Conservation (phyloP, 2,329 filamentous ascomycete species). For the Ascomycota sp. region DNA sequence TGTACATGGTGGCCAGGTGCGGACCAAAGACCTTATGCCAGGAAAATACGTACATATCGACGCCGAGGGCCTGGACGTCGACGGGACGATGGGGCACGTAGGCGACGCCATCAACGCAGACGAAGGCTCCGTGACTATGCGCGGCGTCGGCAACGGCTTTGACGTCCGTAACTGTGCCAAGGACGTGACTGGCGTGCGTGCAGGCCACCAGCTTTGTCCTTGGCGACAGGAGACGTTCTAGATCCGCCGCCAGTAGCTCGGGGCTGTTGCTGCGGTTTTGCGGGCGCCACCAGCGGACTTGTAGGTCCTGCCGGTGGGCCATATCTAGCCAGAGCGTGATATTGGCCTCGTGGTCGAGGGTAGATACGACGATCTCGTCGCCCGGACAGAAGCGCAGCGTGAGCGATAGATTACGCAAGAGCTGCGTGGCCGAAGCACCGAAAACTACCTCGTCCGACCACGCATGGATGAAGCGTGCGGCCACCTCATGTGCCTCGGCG, state of each 20-base stretch:
- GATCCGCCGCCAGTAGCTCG: slow-evolving; percentile 32
- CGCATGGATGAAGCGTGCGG: slow-evolving; percentile 52
- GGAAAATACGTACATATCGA: slow-evolving; percentile 59
- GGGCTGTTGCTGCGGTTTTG: slow-evolving; percentile 28
- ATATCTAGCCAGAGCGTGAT: slow-evolving; percentile 54
- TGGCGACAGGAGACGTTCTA: slow-evolving; percentile 36
- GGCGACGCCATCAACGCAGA: slow-evolving; percentile 58
- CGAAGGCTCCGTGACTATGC: slow-evolving; percentile 28
- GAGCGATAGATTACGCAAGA: slow-evolving; percentile 49
- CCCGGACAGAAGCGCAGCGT: slow-evolving; percentile 30
- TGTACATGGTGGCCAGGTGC: slow-evolving; percentile 53
- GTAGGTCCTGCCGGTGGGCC: slow-evolving; percentile 36
- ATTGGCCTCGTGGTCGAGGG: slow-evolving; percentile 61
- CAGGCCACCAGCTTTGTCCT: slow-evolving; percentile 52
- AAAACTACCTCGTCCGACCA: slow-evolving; percentile 46
- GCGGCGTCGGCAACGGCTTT: slow-evolving; percentile 32
- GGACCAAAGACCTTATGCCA: slow-evolving; percentile 77
- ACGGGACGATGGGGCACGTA: slow-evolving; percentile 54
- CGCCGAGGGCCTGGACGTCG: slow-evolving; percentile 46
- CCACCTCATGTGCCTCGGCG: slow-evolving; percentile 38
- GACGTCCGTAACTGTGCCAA: slow-evolving; percentile 50
- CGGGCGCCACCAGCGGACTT: slow-evolving; percentile 51
- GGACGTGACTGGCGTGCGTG: slow-evolving; percentile 55
- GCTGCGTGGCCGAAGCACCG: slow-evolving; percentile 54
- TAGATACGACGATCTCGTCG: slow-evolving; percentile 50